A percentile compares a stretch with the other conserved stretches of the same genome.
These are phyloP conservation scores for Irpex sp. DNA, from an alignment of 1,284 basidiomycete species.

Conservation along the genomic window DNA sequence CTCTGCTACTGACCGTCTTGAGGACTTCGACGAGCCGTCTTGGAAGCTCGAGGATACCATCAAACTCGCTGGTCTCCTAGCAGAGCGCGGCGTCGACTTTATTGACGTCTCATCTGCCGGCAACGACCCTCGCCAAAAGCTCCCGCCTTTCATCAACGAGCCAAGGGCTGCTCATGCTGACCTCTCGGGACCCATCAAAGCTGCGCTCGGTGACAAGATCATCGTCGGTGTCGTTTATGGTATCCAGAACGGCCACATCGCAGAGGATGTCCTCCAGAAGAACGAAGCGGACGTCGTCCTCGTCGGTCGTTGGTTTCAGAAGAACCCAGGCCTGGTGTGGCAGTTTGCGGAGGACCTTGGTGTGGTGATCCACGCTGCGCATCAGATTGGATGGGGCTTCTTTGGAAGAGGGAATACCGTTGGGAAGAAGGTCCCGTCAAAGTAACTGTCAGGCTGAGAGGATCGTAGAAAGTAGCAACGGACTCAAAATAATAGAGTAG, in stretches of 20 bases:
- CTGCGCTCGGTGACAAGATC: constrained; percentile 34
- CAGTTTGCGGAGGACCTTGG: too few relatives aligned
- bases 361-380: constrained; percentile 36
- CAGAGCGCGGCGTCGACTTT: constrained; percentile 51
- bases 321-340: constrained; percentile 49
- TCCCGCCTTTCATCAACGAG: constrained; percentile 28
- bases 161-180: constrained; percentile 38
- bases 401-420: constrained; percentile 17
- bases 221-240: constrained; percentile 56
- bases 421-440: background rate
- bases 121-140: constrained; percentile 31
- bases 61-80: constrained; percentile 40
- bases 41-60: constrained; percentile 56
- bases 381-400: constrained; percentile 52
- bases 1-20: constrained; percentile 53
- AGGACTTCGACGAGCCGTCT: constrained; percentile 37
- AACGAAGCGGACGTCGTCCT: constrained; percentile 37
- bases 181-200: constrained; percentile 47
- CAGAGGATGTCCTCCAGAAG: constrained; percentile 54
- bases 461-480: background rate
- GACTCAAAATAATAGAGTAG: background rate
- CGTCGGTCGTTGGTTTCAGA: constrained; percentile 52
- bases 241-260: constrained; percentile 52
- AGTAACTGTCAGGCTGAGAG: background rate
- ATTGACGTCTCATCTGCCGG: constrained; percentile 54